Evolutionary conservation across 75 land plant genomes (phyloP), one percentile per base, ranked within the genome.

Genomic region (Picea sitchensis): DNA sequence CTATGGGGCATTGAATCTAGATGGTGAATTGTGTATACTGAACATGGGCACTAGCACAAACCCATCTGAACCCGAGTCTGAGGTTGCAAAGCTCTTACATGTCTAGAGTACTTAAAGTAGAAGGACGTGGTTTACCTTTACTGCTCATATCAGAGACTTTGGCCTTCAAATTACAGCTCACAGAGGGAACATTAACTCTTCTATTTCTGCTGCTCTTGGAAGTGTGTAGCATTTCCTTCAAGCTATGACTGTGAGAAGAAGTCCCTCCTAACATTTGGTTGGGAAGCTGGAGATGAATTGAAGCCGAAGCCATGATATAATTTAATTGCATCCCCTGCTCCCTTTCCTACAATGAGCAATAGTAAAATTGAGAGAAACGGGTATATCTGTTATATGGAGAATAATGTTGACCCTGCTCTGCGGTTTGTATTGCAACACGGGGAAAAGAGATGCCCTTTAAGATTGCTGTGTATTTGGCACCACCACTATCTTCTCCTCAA

Each of bases 71-170:
- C 56, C 56, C 56, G 56, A 51, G 56, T 51, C 56, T 51, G 56
- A 51, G 56, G 56, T 9, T 51, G 56, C 56, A 51, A 51, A 51
- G 56, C 56, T 51, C 56, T 51, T 51, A 51, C 56, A 11, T 51
- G 2, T 51, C 56, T 51, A 11, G 11, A 51, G 56, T 51, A 9
- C 56, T 51, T 51, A 1, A 51, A 51, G 11, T 51, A 51, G 12
- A 9, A 51, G 56, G 56, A 51, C 56, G 56, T 51, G 56, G 11
- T 12, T 9, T 71, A 71, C 74, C 74, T 71, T 71, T 71, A 11
- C 21, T 38, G 13, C 74, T 71, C 74, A 71, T 71, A 44, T 71
- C 74, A 41, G 74, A 71, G 54, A 71, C 74, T 32, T 71, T 44
- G 74, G 74, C 44, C 26, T 71, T 71, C 54, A 71, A 71, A 21